These are phyloP conservation scores for Globisporangium orthogonon DNA, from an alignment of 352 stramenopile genomes.

Conservation along the genomic window DNA sequence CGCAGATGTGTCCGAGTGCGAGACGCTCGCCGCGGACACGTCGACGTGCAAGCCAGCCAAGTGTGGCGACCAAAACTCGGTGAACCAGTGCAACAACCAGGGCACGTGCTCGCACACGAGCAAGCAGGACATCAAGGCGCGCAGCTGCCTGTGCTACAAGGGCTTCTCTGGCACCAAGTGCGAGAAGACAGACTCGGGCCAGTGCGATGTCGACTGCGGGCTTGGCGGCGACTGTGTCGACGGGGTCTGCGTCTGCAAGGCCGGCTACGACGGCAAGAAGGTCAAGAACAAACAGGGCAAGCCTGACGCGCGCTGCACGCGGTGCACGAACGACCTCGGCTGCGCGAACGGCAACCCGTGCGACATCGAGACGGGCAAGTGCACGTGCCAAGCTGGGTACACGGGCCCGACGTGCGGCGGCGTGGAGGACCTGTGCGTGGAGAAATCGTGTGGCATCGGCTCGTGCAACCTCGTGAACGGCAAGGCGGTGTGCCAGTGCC, in stretches of 20 bases:
- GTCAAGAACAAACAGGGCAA: conserved; percentile 43
- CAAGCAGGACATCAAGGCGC: conserved; percentile 43
- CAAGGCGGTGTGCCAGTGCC: conserved; percentile 25
- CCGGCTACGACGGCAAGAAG: conserved; percentile 33
- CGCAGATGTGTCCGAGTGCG: conserved; percentile 37
- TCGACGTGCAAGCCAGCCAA: conserved; percentile 23
- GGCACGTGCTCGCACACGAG: conserved; percentile 67
- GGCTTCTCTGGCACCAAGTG: conserved; percentile 38
- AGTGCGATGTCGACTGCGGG: conserved; percentile 51
- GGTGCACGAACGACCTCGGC: conserved; percentile 26
- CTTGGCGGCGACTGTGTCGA: conserved; percentile 37
- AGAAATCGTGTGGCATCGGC: conserved; percentile 19
- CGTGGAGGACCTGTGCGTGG: conserved; percentile 31
- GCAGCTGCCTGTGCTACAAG: conserved; percentile 46
- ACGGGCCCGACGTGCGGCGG: conserved; percentile 37
- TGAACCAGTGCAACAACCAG: conserved; percentile 52
- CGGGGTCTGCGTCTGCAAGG: conserved; percentile 35
- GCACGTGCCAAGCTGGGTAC: conserved; percentile 30
- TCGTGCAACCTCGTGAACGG: conserved; percentile 19
- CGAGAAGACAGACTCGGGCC: conserved; percentile 31
- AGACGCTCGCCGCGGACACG: conserved; percentile 27
- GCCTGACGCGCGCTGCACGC: conserved; percentile 27
- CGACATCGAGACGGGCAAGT: conserved; percentile 27
- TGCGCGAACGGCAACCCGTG: conserved; percentile 26
- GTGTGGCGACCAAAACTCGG: conserved; percentile 21